These are phyloP conservation scores for Podosphaera aphanis DNA, from an alignment of 2,329 filamentous ascomycete species.

Conservation along the genomic window DNA sequence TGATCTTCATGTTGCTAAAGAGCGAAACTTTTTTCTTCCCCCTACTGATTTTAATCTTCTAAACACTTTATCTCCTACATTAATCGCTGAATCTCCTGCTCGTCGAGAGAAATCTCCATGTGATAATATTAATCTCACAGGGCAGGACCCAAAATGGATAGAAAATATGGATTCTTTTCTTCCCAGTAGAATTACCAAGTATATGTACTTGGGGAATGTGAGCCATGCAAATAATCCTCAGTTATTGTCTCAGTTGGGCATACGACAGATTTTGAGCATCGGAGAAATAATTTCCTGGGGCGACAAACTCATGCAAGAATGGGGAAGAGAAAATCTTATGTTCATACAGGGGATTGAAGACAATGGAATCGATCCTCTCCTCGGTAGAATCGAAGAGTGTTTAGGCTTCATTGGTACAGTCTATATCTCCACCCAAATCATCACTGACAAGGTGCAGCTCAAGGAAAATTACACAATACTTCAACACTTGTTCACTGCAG, in stretches of 20 bases:
- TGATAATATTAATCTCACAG: constrained; percentile 28
- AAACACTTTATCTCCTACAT: constrained; percentile 48
- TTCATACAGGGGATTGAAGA: constrained; percentile 75
- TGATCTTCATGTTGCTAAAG: constrained; percentile 52
- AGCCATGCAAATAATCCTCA: constrained; percentile 85
- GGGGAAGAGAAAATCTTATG: constrained; percentile 59
- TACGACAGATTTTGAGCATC: constrained; percentile 71
- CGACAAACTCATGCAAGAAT: constrained; percentile 42
- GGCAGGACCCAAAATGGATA: constrained; percentile 55
- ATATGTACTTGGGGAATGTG: constrained; percentile 91
- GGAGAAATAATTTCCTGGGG: constrained; percentile 73
- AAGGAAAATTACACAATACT: constrained; percentile 50
- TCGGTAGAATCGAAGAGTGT: constrained; percentile 62
- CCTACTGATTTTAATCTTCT: constrained; percentile 69
- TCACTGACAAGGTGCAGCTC: constrained; percentile 28
- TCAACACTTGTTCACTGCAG: constrained; percentile 90
- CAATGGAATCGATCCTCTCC: constrained; percentile 85
- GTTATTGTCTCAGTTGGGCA: constrained; percentile 55
- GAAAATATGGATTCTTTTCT: constrained; percentile 68
- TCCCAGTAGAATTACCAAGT: constrained; percentile 68
- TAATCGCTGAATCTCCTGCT: constrained; percentile 47
- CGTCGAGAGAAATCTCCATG: constrained; percentile 23
- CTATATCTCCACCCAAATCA: too few relatives aligned
- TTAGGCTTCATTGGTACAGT: constrained; percentile 72
- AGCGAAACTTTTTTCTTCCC: constrained; percentile 91